Evolutionary conservation across 2,329 filamentous ascomycete genomes (phyloP).

Genomic region (Dactylellina drechsleri): DNA sequence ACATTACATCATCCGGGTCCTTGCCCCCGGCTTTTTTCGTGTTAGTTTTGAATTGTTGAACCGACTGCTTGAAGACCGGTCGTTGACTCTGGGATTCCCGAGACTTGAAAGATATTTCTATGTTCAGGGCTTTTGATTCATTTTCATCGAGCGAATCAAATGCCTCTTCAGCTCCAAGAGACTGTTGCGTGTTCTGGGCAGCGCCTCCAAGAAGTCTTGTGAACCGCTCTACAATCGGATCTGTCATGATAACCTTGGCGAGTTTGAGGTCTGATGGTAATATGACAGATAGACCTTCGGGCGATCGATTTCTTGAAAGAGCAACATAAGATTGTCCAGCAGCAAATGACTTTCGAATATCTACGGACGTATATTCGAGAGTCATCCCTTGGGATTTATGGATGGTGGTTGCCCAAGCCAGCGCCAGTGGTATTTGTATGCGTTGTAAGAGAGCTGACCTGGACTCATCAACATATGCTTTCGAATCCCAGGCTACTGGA

Average conservation of each 20-base stretch:
- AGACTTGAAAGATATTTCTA: background rate
- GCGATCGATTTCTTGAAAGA: conserved; percentile 68
- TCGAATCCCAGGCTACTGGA: conserved; percentile 43
- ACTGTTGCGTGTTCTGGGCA: background rate
- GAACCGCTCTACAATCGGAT: conserved; percentile 43
- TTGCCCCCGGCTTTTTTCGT: conserved; percentile 4
- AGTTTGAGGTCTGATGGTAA: conserved; percentile 19
- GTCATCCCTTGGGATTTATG: conserved; percentile 74
- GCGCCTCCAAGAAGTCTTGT: conserved; percentile 15
- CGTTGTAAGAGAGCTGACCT: conserved; percentile 63
- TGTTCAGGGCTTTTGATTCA: background rate
- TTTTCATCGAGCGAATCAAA: background rate
- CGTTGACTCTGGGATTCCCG: background rate
- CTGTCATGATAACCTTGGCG: conserved; percentile 38
- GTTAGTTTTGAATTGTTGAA: conserved; percentile 36
- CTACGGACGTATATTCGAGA: conserved; percentile 69
- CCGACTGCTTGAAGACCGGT: conserved; percentile 40
- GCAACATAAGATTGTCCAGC: conserved; percentile 72
- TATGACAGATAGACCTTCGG: conserved; percentile 64
- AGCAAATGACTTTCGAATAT: conserved; percentile 68
- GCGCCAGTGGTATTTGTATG: conserved; percentile 71
- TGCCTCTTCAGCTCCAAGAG: background rate
- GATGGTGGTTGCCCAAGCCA: conserved; percentile 72
- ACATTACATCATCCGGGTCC: conserved; percentile 10
- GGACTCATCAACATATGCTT: conserved; percentile 35